These are phyloP conservation scores for Plectosphaerella cucumerina DNA, from an alignment of 2,329 filamentous ascomycete genomes.

Conservation along the genomic window DNA sequence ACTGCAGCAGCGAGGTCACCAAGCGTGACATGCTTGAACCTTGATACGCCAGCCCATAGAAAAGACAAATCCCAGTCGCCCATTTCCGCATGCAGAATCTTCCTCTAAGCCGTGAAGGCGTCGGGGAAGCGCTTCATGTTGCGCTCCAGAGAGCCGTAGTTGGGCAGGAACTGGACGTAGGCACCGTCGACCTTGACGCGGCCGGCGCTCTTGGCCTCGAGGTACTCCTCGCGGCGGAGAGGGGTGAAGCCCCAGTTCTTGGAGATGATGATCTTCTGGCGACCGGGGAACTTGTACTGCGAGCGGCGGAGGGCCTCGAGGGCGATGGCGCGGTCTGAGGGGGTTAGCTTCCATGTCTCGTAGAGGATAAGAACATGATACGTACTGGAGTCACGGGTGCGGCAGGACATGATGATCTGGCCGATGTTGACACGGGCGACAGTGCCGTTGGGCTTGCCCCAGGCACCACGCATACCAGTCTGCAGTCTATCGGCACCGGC, in stretches of 20 bases:
- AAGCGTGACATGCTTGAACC: conserved; percentile 32
- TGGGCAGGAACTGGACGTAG: conserved; percentile 98
- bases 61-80: conserved; percentile 31
- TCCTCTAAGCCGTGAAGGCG: conserved; percentile 65
- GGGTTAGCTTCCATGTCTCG: neutral
- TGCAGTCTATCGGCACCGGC: conserved; percentile 99
- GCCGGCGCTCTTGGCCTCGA: conserved; percentile 89
- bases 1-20: conserved; percentile 12
- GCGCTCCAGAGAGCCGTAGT: conserved; percentile 77
- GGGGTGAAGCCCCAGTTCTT: conserved; percentile 99
- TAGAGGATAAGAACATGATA: conserved; percentile 17
- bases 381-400: conserved; percentile 89
- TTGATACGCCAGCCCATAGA: conserved; percentile 36
- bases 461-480: conserved; percentile 99
- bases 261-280: conserved; percentile 99
- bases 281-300: conserved; percentile 99
- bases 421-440: conserved; percentile 99
- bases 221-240: conserved; percentile 95
- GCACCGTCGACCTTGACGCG: conserved; percentile 96
- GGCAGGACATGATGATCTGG: conserved; percentile 96
- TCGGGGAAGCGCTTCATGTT: conserved; percentile 96
- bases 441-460: conserved; percentile 98
- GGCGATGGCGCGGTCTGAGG: conserved; percentile 78
- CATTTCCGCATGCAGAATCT: conserved; percentile 17
- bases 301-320: conserved; percentile 98